These are phyloP conservation scores for Zizania latifolia DNA, from an alignment of 176 grass and related monocot species.

Conservation along the genomic window DNA sequence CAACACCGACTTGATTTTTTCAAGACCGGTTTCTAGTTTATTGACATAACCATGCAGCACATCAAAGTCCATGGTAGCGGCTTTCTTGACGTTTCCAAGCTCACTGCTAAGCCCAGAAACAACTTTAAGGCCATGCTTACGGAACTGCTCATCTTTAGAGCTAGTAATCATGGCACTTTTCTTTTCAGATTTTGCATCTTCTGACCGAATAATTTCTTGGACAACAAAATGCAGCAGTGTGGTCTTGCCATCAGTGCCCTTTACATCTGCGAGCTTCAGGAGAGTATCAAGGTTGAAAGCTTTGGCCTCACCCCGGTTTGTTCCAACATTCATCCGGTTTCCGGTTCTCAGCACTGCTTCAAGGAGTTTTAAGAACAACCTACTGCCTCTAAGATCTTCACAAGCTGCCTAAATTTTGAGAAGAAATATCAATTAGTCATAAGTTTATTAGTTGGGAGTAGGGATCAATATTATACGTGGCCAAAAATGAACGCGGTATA, in stretches of 20 bases:
- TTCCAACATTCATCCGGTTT: slow-evolving; percentile 98
- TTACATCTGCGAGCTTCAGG: slow-evolving; percentile 92
- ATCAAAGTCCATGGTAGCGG: slow-evolving; percentile 91
- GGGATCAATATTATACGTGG: background rate
- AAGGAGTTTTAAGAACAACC: slow-evolving; percentile 83
- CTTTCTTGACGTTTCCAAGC: slow-evolving; percentile 84
- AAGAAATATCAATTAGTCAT: background rate
- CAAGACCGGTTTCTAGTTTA: slow-evolving; percentile 76
- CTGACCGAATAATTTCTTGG: slow-evolving; percentile 89
- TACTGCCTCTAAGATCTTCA: slow-evolving; percentile 84
- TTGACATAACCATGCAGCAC: slow-evolving; percentile 78
- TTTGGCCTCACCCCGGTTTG: slow-evolving; percentile 78
- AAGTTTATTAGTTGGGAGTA: background rate
- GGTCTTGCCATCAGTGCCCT: slow-evolving; percentile 91
- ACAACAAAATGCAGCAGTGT: slow-evolving; percentile 96
- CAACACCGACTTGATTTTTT: slow-evolving; percentile 70
- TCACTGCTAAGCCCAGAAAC: slow-evolving; percentile 76
- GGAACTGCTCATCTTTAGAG: slow-evolving; percentile 75
- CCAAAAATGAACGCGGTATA: background rate
- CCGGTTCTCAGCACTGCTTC: slow-evolving; percentile 91
- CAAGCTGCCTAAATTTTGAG: slow-evolving; percentile 67
- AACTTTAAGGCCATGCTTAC: slow-evolving; percentile 79
- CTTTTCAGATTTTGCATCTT: slow-evolving; percentile 56
- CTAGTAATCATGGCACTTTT: slow-evolving; percentile 35
- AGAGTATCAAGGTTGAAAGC: slow-evolving; percentile 99